phyloP scores from a whole-genome alignment of 2,329 filamentous ascomycete species.

The Cladosporium velox region DNA sequence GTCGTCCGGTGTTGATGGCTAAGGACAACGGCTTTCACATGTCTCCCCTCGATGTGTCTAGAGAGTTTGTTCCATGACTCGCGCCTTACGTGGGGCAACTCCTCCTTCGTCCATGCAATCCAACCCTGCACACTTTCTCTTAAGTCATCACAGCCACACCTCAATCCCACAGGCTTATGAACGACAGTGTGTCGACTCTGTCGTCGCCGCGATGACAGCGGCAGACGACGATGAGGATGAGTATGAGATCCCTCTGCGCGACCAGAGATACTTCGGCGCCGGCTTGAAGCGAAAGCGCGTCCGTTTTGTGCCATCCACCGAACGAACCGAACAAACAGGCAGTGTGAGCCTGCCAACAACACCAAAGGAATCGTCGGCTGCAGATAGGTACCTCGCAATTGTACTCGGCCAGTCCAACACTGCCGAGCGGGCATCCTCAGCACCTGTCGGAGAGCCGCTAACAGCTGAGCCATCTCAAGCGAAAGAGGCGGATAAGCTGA shows the following conservation, averaged over 20 bases:
- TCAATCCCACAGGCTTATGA: not conserved
- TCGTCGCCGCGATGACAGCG: slow-evolving; percentile 4
- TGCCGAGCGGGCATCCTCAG: slow-evolving; percentile 17
- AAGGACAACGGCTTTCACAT: slow-evolving; percentile 7
- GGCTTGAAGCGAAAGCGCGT: slow-evolving; percentile 64
- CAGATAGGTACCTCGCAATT: slow-evolving; percentile 67
- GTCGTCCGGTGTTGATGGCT: not conserved
- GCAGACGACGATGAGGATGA: slow-evolving; percentile 49
- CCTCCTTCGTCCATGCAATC: not conserved
- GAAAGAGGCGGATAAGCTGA: not conserved
- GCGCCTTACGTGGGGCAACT: not conserved
- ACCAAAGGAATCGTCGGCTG: slow-evolving; percentile 30
- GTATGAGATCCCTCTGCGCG: slow-evolving; percentile 59
- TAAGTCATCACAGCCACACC: not conserved
- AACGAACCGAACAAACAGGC: slow-evolving; percentile 1
- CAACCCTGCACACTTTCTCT: not conserved
- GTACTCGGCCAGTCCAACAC: slow-evolving; percentile 50
- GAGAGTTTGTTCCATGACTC: slow-evolving; percentile 1
- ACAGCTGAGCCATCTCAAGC: not conserved
- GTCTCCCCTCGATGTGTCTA: not conserved
- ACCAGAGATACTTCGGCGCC: slow-evolving; percentile 62
- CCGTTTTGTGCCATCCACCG: slow-evolving; percentile 57
- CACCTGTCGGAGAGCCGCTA: not conserved
- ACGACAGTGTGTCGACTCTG: not conserved
- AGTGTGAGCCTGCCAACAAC: slow-evolving; percentile 24